phyloP scores from a whole-genome alignment of 257 asterid genomes.

The Datura wrightii region DNA sequence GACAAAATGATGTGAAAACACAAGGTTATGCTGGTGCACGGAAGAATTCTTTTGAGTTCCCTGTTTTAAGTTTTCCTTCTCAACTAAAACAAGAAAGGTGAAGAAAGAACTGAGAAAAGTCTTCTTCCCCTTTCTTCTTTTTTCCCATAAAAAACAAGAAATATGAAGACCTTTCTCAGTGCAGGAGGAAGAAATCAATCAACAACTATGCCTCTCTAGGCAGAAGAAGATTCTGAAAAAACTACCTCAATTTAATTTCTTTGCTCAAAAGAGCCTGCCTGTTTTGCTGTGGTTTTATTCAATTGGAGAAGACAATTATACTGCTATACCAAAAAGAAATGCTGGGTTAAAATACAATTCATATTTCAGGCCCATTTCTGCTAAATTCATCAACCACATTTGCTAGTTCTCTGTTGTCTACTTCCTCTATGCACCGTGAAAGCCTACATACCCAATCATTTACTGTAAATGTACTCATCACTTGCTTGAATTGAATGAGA shows the following conservation, averaged over 20 bases:
- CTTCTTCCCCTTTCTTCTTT: too few species aligned
- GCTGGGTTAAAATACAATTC: background rate
- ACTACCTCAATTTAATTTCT: background rate
- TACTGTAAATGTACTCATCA: background rate
- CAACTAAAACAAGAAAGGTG: conserved; percentile 9
- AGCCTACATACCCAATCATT: background rate
- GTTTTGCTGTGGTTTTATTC: background rate
- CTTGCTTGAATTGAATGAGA: conserved; percentile 6
- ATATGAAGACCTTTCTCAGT: background rate
- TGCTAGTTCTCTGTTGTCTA: conserved; percentile 15
- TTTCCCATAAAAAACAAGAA: too few species aligned
- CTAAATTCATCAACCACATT: background rate
- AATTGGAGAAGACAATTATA: conserved; percentile 2
- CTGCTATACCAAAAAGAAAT: background rate
- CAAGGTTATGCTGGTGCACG: conserved; percentile 1
- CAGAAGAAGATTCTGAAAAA: background rate
- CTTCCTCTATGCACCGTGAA: background rate
- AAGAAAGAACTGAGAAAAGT: background rate
- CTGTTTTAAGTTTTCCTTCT: background rate
- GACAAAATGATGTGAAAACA: background rate
- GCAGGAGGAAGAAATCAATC: background rate
- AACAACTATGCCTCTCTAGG: background rate
- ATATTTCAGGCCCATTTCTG: background rate
- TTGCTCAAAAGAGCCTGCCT: background rate
- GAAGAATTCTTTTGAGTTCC: conserved; percentile 3